phyloP scores from a whole-genome alignment of 148 eudicot genomes.

The Rhododendron simsii region DNA sequence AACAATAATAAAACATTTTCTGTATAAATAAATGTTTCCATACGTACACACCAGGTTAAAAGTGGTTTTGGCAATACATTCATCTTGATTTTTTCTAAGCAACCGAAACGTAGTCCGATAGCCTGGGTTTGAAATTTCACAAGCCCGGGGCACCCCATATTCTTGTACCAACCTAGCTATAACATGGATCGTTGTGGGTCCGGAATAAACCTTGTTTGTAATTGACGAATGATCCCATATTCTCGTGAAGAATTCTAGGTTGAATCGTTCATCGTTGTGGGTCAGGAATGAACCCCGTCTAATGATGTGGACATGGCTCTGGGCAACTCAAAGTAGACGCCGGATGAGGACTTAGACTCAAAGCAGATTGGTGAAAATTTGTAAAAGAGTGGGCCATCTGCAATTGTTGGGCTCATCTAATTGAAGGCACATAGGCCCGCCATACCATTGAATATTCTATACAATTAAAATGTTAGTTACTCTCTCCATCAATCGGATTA shows the following conservation, averaged over 20 bases:
- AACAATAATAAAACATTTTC: too few relatives aligned
- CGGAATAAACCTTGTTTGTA: too few relatives aligned
- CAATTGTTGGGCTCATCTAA: neutral
- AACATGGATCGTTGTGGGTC: neutral
- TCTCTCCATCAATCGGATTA: neutral
- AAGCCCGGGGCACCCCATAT: neutral
- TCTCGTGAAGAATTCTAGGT: too few relatives aligned
- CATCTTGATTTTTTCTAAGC: too few relatives aligned
- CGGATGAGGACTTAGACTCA: neutral
- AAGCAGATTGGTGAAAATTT: neutral
- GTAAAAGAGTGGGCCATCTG: neutral
- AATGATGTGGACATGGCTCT: neutral
- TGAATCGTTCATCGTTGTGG: too few relatives aligned
- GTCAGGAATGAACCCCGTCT: neutral
- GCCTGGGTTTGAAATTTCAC: too few relatives aligned
- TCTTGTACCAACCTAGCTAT: neutral
- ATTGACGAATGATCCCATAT: too few relatives aligned
- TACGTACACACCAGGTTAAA: too few relatives aligned
- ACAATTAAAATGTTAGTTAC: neutral
- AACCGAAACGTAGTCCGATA: too few relatives aligned
- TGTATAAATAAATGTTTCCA: too few relatives aligned
- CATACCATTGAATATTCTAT: neutral
- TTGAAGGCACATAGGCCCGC: neutral
- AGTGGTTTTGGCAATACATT: too few relatives aligned
- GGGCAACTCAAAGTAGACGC: neutral